phyloP scores from a whole-genome alignment of 768 basidiomycete species.

The Artomyces pyxidatus region DNA sequence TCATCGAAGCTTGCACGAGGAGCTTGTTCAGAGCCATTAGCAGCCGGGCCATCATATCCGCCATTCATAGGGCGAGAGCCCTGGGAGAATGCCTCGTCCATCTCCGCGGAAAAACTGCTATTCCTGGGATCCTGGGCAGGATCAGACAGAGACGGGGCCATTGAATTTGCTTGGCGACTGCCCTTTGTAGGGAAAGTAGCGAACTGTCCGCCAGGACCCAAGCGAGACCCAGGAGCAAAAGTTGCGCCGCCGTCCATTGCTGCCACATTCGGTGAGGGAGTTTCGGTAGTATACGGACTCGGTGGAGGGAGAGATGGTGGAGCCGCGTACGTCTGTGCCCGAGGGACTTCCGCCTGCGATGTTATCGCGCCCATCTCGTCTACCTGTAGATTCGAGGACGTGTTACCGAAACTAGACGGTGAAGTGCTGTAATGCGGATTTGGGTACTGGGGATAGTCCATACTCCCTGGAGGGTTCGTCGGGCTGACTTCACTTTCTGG shows the following conservation, averaged over 20 bases:
- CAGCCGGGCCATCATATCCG: not conserved
- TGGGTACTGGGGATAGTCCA: not conserved
- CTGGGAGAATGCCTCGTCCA: not conserved
- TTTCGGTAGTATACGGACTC: slow-evolving; percentile 10
- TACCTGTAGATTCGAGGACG: not conserved
- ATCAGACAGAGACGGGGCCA: not conserved
- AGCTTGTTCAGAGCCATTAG: no score
- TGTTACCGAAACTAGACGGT: not conserved
- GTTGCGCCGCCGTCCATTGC: no score
- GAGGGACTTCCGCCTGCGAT: not conserved
- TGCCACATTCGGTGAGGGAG: not conserved
- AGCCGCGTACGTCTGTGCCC: not conserved
- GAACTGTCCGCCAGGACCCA: slow-evolving; percentile 41
- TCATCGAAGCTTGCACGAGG: slow-evolving; percentile 21
- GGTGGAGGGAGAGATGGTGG: slow-evolving; percentile 6
- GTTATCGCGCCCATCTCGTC: not conserved
- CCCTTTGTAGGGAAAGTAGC: slow-evolving; percentile 59
- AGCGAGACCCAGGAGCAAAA: not conserved
- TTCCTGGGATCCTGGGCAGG: slow-evolving; percentile 9
- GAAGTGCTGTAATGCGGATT: not conserved
- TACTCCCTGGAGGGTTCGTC: not conserved
- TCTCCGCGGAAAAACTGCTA: slow-evolving; percentile 9
- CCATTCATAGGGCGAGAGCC: not conserved
- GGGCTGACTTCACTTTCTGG: slow-evolving; percentile 1
- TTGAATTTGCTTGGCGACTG: slow-evolving; percentile 19